Conservation (phyloP, 768 basidiomycete species). For the Lyophyllum decastes region DNA sequence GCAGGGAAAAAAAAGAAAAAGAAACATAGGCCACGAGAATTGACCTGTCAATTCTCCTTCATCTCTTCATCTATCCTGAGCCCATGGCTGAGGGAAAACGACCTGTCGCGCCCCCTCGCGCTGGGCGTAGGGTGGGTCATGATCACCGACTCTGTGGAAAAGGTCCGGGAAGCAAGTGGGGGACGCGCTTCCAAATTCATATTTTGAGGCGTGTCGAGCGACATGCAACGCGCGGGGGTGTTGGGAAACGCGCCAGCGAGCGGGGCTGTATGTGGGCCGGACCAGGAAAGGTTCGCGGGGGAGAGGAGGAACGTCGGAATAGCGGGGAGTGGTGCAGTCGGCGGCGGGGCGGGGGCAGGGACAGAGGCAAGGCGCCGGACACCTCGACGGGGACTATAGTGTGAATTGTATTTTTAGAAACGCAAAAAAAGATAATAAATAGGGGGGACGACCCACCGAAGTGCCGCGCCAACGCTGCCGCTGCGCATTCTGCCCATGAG, state of each 20-base stretch:
- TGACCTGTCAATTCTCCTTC: conserved; percentile 35
- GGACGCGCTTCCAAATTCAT: not conserved
- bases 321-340: conserved; percentile 41
- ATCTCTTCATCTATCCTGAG: conserved; percentile 41
- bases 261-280: conserved; percentile 11
- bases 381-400: conserved; percentile 39
- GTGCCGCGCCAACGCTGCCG: conserved; percentile 46
- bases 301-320: conserved; percentile 24
- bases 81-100: conserved; percentile 30
- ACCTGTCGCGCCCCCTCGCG: conserved; percentile 29
- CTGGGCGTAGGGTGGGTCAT: not conserved
- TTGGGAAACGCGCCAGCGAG: conserved; percentile 6
- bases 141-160: conserved; percentile 5
- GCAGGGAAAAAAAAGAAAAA: not conserved
- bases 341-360: conserved; percentile 38
- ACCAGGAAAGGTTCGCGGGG: conserved; percentile 5
- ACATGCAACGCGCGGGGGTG: not conserved
- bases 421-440: conserved; percentile 8
- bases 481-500: conserved; percentile 56
- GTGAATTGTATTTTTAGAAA: conserved; percentile 5
- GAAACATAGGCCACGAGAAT: not conserved
- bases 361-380: conserved; percentile 34
- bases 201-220: not conserved
- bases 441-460: conserved; percentile 20
- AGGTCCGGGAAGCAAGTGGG: conserved; percentile 1